Evolutionary conservation across 805 yeast genomes (phyloP).

Genomic region (Ogataea pini): DNA sequence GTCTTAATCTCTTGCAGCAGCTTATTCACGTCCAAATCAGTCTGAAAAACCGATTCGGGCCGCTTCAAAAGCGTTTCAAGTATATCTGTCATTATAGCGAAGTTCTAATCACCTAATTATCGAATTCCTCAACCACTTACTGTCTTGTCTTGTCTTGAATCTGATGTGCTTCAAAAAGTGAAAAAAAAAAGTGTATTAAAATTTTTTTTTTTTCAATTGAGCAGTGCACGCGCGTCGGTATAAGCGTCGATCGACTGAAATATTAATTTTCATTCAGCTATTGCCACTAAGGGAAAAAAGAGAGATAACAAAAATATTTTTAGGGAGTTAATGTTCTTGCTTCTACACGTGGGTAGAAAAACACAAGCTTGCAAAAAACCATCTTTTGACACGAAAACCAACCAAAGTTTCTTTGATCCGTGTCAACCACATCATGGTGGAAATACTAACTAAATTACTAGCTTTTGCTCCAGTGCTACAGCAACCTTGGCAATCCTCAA

Average conservation of each 20-base stretch:
- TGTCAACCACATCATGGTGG: conserved; percentile 4
- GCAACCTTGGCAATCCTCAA: background rate
- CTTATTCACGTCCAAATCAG: conserved; percentile 15
- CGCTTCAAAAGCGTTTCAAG: conserved; percentile 19
- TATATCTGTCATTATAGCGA: conserved; percentile 12
- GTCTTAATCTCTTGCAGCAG: conserved; percentile 42
- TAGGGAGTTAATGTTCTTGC: too few relatives aligned
- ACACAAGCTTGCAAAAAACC: too few relatives aligned
- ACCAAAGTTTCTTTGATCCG: too few relatives aligned
- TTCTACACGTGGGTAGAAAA: background rate
- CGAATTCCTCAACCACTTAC: too few relatives aligned
- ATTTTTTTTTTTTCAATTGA: conserved; percentile 8
- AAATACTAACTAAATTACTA: background rate
- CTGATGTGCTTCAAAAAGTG: too few relatives aligned
- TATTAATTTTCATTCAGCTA: background rate
- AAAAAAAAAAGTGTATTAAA: conserved; percentile 3
- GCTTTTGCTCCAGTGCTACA: background rate
- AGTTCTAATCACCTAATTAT: too few relatives aligned
- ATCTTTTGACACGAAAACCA: too few relatives aligned
- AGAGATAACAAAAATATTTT: conserved; percentile 7
- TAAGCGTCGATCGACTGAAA: background rate
- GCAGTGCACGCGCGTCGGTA: conserved; percentile 5
- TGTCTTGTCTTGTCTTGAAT: too few relatives aligned
- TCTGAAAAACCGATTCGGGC: conserved; percentile 23
- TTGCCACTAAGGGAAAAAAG: conserved; percentile 6